Base-by-base conservation (phyloP, 192 early-diverging fungal species). In the Linnemannia hyalina region DNA sequence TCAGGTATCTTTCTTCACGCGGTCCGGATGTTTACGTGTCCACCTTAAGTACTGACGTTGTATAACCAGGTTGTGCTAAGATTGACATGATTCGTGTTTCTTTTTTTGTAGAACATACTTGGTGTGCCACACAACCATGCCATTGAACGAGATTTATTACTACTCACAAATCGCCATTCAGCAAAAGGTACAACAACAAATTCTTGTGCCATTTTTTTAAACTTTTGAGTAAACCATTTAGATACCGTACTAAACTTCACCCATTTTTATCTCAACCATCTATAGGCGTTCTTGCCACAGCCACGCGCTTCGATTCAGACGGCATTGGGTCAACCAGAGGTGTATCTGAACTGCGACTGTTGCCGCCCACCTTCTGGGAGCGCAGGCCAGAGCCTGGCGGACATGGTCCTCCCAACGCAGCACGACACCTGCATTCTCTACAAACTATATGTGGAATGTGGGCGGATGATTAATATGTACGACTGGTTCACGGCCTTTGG, bases 401-500 rank as follows among this genome's bases (percentile, higher is more conserved):
- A 87, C 3, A 42, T 81, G 68, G 82, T 98, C 29, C 55, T 90
- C 72, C 90, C 94, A 1, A 93, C 91, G 41, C 92, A 95, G 83
- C 91, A 96, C 69, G 98, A 99, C 85, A 96, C 95, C 0, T 95
- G 94, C 88, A 96, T 99, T 52, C 87, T 96, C 10, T 99, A 99
- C 83, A 93, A 94, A 65, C 91, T 99, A 18, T 97, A 98, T 88
- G 89, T 95, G 9, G 97, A 99, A 76, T 99, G 96, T 85, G 97
- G 97, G 5, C 92, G 95, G 75, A 88, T 99, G 91, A 98, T 99
- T 87, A 99, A 99, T 82, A 85, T 99, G 57, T 96, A 94, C 81
- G 98, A 99, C 86, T 96, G 96, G 95, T 97, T 94, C 79, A 89
- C 92, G 55, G 95, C 95, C 13, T 99, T 99, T 89, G 89, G 93